Base-by-base conservation (phyloP, 352 stramenopile genomes). In the Pythium chondricola region DNA sequence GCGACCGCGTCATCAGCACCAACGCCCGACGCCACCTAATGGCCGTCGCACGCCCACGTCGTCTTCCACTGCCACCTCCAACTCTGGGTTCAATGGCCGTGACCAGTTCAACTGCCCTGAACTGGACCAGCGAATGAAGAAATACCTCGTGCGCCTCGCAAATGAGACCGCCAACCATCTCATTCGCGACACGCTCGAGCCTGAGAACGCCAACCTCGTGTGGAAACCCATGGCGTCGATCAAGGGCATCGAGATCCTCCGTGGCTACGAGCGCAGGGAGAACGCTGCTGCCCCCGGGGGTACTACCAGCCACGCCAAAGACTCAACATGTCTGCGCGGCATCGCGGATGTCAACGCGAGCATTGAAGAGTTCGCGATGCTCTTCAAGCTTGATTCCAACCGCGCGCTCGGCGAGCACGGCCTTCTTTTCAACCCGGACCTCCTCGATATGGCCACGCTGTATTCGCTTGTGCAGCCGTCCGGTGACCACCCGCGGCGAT, bases 121-220 rank as follows among this genome's bases (percentile, higher is more conserved):
- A 26, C 63, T 91, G 6, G 71, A 86, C 51, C 67, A 73, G 49
- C 72, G 72, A 30, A 88, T 84, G 69, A 83, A 79, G 52, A 85
- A 84, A 38, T 81, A 85, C 46, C 69, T 91, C 40, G 74, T 91
- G 42, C 69, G 72, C 7, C 72, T 88, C 32, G 79, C 76, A 11
- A 88, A 91, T 49, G 75, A 85, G 64, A 91, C 79, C n/a, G 77
- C 74, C 43, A 91, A 88, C 46, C 71, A 83, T 50, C 61, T 91
- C 21, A 88, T 88, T 38, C 63, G 69, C 31, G 76, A 91, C 52
- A 86, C 79, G 36, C 56, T 87, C 27, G 66, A 69, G 43, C 67
- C 69, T 6, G 67, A 84, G 30, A 53, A 62, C n/a, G 37, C 52
- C 17, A 57, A 41, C 35, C 40, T 88, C n/a, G 33, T 83, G 26